Base-by-base conservation (phyloP, 2,329 filamentous ascomycete species). In the Fusarium xylarioides region DNA sequence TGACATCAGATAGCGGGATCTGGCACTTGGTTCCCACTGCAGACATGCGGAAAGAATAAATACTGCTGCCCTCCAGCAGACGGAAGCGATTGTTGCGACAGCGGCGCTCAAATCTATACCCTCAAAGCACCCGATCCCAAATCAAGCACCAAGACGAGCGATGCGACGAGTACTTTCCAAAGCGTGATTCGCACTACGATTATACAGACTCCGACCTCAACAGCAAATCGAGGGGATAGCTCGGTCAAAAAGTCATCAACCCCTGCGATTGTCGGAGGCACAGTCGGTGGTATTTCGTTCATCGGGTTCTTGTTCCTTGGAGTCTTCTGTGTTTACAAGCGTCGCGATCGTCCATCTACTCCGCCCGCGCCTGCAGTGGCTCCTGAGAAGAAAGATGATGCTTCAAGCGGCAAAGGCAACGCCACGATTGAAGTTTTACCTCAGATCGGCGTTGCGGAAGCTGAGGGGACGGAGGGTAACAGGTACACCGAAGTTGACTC, bases 1-100 rank as follows among this genome's bases (percentile, higher is more conserved):
- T 67, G 7, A 73, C 46, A 5, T 5, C 0, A 3, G 10, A 28
- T 21, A 76, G 73, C 61, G 21, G 52, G 68, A 0, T 40, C 65
- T 7, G 52, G 66, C 1, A 76, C 67, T 26, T 76, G 74, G 74
- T 67, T 66, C 5, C 38, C 53, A 3, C 15, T 76, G 1, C 38
- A 58, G 18, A 64, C 66, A 3, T 76, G 74, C 16, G 71, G 61
- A 11, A 68, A 60, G 19, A 76, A 76, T n/a, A 40, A 76, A 11
- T 76, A 76, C 38, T 76, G 74, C 38, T 76, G 74, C 7, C 74
- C 74, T 3, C 52, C 69, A 2, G 64, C 63, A 19, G 37, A 65
- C 28, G 65, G 66, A 30, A 50, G 26, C 11, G 59, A 68, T 11
- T 76, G 74, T 21, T 76, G 74, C 32, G 66, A 66, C 3, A 74